Evolutionary conservation across 164 flowering plant genomes (phyloP).

Genomic region (Liquidambar formosana): DNA sequence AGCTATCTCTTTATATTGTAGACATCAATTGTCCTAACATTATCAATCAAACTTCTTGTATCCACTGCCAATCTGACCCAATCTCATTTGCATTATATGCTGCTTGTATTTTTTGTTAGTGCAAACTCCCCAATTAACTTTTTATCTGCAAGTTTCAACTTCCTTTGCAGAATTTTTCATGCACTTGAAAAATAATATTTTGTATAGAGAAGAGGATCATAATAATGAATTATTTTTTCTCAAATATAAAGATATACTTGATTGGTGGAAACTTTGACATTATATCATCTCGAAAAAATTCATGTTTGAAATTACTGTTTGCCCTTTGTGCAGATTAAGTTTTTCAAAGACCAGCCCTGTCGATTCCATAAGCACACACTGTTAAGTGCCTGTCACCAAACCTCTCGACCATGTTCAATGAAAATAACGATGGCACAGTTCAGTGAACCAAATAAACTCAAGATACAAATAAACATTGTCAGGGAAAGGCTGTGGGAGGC

Average conservation of each 20-base stretch:
- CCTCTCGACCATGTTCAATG: slow-evolving; percentile 8
- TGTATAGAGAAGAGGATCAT: not conserved
- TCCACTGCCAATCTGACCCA: not conserved
- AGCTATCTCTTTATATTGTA: not conserved
- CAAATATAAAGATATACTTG: too few relatives aligned
- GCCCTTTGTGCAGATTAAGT: slow-evolving; percentile 13
- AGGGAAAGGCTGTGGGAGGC: slow-evolving; percentile 34
- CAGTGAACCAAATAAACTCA: slow-evolving; percentile 23
- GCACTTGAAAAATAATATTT: not conserved
- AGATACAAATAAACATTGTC: slow-evolving; percentile 21
- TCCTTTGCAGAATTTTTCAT: not conserved
- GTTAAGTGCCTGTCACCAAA: not conserved
- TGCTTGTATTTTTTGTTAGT: not conserved
- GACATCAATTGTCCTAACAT: not conserved
- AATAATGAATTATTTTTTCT: not conserved
- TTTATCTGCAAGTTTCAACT: not conserved
- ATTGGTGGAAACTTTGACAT: not conserved
- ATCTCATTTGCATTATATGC: not conserved
- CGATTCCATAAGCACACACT: not conserved
- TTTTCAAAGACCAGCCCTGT: slow-evolving; percentile 4
- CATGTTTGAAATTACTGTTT: not conserved
- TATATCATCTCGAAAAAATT: not conserved
- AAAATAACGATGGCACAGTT: slow-evolving; percentile 28
- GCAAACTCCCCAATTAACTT: too few relatives aligned
- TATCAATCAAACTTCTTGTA: not conserved